A percentile compares a stretch with the other conserved stretches of the same genome.
These are phyloP conservation scores for Didymella exigua DNA, from an alignment of 2,329 filamentous ascomycete genomes.

Conservation along the genomic window DNA sequence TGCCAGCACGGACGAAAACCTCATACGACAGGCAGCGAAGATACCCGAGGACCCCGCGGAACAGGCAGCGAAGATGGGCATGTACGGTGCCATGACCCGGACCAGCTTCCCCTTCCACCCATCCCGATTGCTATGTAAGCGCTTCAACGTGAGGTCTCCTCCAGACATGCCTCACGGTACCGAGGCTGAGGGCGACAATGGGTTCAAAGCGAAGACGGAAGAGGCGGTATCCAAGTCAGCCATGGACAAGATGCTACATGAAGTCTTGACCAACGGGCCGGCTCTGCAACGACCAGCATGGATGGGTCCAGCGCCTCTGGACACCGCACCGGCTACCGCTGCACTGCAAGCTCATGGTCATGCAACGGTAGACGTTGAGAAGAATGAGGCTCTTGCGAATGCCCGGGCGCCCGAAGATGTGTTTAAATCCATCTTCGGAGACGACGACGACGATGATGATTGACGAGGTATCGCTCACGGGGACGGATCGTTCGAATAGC, in stretches of 20 bases:
- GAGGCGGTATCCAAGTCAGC: conserved; percentile 61
- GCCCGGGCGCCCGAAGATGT: conserved; percentile 78
- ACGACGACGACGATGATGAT: conserved; percentile 62
- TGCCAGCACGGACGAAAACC: conserved; percentile 37
- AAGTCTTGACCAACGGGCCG: conserved; percentile 36
- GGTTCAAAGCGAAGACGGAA: conserved; percentile 33
- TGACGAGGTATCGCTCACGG: neutral
- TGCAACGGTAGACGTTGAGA: conserved; percentile 68
- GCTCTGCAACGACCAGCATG: conserved; percentile 38
- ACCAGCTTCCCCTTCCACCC: conserved; percentile 75
- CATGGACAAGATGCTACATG: conserved; percentile 51
- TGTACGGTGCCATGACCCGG: conserved; percentile 91
- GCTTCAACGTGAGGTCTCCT: conserved; percentile 86
- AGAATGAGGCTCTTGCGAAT: conserved; percentile 78
- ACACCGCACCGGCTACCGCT: neutral
- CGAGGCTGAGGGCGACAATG: conserved; percentile 46
- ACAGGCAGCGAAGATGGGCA: conserved; percentile 84
- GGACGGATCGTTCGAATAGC: no score
- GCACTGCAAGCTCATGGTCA: conserved; percentile 17
- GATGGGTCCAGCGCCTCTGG: conserved; percentile 26
- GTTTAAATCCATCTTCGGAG: conserved; percentile 92
- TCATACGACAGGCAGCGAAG: conserved; percentile 55
- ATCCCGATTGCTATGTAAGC: conserved; percentile 85
- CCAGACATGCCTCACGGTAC: conserved; percentile 66
- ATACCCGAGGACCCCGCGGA: conserved; percentile 78